Conservation (phyloP, 768 basidiomycete genomes). For the Arthromyces matolae region DNA sequence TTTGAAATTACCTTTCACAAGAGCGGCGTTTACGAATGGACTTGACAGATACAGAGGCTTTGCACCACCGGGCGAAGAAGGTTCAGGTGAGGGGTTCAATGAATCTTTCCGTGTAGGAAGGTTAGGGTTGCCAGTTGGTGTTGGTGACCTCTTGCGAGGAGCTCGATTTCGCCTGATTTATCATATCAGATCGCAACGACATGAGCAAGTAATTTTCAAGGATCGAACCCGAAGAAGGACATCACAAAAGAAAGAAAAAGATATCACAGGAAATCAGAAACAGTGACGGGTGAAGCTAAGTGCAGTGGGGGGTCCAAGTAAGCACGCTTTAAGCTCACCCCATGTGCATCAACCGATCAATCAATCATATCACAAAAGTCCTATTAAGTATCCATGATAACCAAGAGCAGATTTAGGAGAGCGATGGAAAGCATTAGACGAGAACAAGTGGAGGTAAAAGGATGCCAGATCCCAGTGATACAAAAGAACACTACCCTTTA, state of each 20-base stretch:
- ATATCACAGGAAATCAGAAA: conserved; percentile 4
- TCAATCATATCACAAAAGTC: no score
- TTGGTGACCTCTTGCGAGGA: conserved; percentile 36
- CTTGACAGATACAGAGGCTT: conserved; percentile 89
- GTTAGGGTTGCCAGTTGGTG: conserved; percentile 25
- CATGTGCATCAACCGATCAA: no score
- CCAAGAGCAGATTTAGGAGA: neutral
- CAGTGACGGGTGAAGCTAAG: neutral
- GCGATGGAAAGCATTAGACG: neutral
- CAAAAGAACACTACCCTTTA: conserved; percentile 16
- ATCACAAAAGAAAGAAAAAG: conserved; percentile 18
- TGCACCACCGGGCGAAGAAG: conserved; percentile 35
- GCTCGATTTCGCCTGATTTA: conserved; percentile 28
- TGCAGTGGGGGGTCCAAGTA: no score
- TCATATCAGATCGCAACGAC: conserved; percentile 11
- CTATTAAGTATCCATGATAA: no score
- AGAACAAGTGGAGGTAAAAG: neutral
- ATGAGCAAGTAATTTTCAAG: neutral
- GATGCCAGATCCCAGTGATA: conserved; percentile 5
- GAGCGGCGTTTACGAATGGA: conserved; percentile 91
- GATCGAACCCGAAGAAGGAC: conserved; percentile 34
- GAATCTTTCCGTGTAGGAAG: conserved; percentile 27
- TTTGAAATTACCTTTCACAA: conserved; percentile 98
- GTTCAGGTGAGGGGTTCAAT: conserved; percentile 33
- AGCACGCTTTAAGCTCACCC: no score